These are phyloP conservation scores for Phytophthora pinifolia DNA, from an alignment of 352 stramenopile genomes.

Conservation along the genomic window DNA sequence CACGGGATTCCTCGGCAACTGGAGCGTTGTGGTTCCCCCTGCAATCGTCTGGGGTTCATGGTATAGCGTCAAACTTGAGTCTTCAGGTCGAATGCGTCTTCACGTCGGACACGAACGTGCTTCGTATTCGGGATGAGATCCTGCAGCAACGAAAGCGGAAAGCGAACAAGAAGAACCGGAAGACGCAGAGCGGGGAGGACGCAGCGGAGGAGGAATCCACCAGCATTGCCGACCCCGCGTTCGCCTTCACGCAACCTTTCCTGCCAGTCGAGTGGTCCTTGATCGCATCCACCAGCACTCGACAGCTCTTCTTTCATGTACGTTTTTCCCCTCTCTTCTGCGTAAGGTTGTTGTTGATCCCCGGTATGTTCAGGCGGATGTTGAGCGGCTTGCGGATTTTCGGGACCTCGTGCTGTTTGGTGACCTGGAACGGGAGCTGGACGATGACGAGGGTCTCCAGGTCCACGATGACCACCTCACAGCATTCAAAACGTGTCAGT, in stretches of 20 bases:
- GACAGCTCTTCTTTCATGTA: conserved; percentile 69
- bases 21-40: conserved; percentile 44
- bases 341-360: too few relatives aligned
- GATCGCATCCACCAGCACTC: conserved; percentile 53
- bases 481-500: conserved; percentile 58
- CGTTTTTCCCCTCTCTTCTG: not conserved
- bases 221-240: conserved; percentile 48
- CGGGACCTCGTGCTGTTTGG: conserved; percentile 53
- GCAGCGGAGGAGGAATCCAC: not conserved
- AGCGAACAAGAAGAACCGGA: not conserved
- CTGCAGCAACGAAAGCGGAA: conserved; percentile 4
- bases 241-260: conserved; percentile 53
- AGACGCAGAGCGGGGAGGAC: not conserved
- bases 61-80: conserved; percentile 26
- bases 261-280: conserved; percentile 56
- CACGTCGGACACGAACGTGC: conserved; percentile 26
- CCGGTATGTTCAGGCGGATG: conserved; percentile 54
- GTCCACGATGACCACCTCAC: conserved; percentile 48
- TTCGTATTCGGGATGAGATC: conserved; percentile 27
- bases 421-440: conserved; percentile 51
- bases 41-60: conserved; percentile 22
- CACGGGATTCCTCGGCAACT: conserved; percentile 4
- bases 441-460: conserved; percentile 48
- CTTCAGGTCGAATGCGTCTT: conserved; percentile 45
- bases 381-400: conserved; percentile 57